Conservation (phyloP, 1,284 basidiomycete species). For the Cronartium quercuum region DNA sequence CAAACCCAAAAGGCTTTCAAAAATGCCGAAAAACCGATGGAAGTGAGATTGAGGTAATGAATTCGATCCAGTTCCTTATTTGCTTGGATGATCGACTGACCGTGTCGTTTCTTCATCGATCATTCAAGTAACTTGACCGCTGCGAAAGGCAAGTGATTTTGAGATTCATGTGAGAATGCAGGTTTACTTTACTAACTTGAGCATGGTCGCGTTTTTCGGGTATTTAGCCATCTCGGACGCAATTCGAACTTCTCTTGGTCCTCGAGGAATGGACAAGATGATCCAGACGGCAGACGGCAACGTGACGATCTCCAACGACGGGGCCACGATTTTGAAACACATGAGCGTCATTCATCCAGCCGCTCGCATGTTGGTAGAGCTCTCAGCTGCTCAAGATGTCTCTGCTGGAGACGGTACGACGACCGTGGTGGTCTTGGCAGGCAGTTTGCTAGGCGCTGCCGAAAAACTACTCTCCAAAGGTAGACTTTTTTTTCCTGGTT, state of each 20-base stretch:
- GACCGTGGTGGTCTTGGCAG: constrained; percentile 92
- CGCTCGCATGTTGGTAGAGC: constrained; percentile 97
- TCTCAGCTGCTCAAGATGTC: constrained; percentile 95
- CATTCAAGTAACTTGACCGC: constrained; percentile 28
- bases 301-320: constrained; percentile 97
- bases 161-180: constrained; percentile 7
- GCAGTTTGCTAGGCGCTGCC: constrained; percentile 82
- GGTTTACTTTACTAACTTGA: background rate
- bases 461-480: constrained; percentile 96
- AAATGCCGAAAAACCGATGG: constrained; percentile 50
- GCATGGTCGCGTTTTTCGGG: constrained; percentile 38
- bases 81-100: background rate
- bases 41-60: constrained; percentile 45
- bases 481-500: constrained; percentile 31
- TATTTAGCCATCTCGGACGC: constrained; percentile 87
- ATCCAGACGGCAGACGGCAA: constrained; percentile 97
- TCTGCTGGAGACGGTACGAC: constrained; percentile 99
- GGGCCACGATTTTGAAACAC: constrained; percentile 94
- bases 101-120: background rate
- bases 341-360: constrained; percentile 97
- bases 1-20: constrained; percentile 46
- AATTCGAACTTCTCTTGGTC: constrained; percentile 91
- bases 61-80: constrained; percentile 28
- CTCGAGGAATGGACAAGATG: constrained; percentile 96
- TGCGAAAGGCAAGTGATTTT: constrained; percentile 40